Evolutionary conservation across 2,329 filamentous ascomycete species (phyloP).

Genomic region (Aspergillus piperis): DNA sequence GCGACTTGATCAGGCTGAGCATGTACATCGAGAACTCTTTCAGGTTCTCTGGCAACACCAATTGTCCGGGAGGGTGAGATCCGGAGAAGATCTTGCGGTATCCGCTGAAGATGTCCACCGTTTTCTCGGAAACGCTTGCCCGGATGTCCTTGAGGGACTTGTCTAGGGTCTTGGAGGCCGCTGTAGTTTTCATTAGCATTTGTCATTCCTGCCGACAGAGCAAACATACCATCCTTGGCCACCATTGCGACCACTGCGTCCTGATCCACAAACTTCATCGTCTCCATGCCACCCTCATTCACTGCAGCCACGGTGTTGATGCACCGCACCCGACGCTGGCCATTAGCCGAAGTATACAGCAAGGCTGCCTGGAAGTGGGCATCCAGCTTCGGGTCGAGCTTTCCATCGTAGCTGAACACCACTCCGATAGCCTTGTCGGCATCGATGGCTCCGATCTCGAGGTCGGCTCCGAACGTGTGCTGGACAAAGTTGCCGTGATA

Average conservation of each 20-base stretch:
- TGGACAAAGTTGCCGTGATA: slow-evolving; percentile 98
- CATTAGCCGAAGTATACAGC: slow-evolving; percentile 87
- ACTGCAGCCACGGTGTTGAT: slow-evolving; percentile 92
- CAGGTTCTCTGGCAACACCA: slow-evolving; percentile 91
- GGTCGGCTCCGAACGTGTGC: slow-evolving; percentile 89
- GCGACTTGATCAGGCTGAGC: slow-evolving; percentile 82
- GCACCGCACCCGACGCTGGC: slow-evolving; percentile 87
- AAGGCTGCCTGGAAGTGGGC: slow-evolving; percentile 96
- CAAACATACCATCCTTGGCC: slow-evolving; percentile 70
- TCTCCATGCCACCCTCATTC: slow-evolving; percentile 77
- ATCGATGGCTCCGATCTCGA: slow-evolving; percentile 90
- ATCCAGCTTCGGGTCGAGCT: slow-evolving; percentile 93
- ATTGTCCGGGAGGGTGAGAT: slow-evolving; percentile 82
- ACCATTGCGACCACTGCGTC: slow-evolving; percentile 87
- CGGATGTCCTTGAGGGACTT: slow-evolving; percentile 81
- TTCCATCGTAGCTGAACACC: slow-evolving; percentile 92
- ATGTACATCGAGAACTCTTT: slow-evolving; percentile 98
- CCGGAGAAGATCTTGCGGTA: slow-evolving; percentile 93
- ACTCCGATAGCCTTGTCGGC: slow-evolving; percentile 91
- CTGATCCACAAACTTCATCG: slow-evolving; percentile 91
- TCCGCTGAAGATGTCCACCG: slow-evolving; percentile 84
- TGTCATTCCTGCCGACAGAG: background rate
- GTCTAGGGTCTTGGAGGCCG: slow-evolving; percentile 79
- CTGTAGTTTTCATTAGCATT: slow-evolving; percentile 43
- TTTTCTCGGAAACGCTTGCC: slow-evolving; percentile 80